Base-by-base conservation (phyloP, 768 basidiomycete genomes). In the Coprinopsis sp. region DNA sequence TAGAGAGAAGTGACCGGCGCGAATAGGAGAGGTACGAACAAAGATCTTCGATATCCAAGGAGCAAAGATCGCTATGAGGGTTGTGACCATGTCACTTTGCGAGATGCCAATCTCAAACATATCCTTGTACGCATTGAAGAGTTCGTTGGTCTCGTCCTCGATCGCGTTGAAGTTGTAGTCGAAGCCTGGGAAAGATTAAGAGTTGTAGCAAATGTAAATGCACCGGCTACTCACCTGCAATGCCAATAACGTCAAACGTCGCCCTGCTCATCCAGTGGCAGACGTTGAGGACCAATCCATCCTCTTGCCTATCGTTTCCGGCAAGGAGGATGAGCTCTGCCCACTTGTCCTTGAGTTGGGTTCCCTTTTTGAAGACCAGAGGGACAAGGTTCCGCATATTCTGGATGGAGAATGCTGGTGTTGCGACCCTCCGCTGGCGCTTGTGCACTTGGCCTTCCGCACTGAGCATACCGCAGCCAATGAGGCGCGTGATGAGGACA, bases 211-310 rank as follows among this genome's bases (percentile, higher is more conserved):
- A 19, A 31, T 21, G 6, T 1, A 18, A 19, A 40, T n/a, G 27
- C 22, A 30, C 10, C 23, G 19, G 18, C 19, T 6, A 59, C 69
- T 37, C 46, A 88, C 87, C 88, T 33, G 91, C 88, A n/a, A 89
- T 62, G 1, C 91, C 93, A 54, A 96, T 91, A 34, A 94, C 83
- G 61, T 95, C 93, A 57, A 96, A 87, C 0, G 91, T 91, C 7
- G 84, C 82, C 33, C 90, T 76, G 52, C 82, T 86, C 27, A 93
- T 64, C 85, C 87, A 94, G 53, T 78, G 80, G 58, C 79, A 82
- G 6, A 93, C 78, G 56, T 96, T 89, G 21, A 96, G 58, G 56
- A 55, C 65, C 48, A 60, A 21, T 3, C 33, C 44, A 22, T 63
- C 21, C 38, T 54, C 61, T 47, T 47, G 55, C 51, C 46, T 14